Evolutionary conservation across 371 early-diverging fungal species (phyloP), one percentile per base, ranked within the genome.

Genomic region (Smittium culicis): DNA sequence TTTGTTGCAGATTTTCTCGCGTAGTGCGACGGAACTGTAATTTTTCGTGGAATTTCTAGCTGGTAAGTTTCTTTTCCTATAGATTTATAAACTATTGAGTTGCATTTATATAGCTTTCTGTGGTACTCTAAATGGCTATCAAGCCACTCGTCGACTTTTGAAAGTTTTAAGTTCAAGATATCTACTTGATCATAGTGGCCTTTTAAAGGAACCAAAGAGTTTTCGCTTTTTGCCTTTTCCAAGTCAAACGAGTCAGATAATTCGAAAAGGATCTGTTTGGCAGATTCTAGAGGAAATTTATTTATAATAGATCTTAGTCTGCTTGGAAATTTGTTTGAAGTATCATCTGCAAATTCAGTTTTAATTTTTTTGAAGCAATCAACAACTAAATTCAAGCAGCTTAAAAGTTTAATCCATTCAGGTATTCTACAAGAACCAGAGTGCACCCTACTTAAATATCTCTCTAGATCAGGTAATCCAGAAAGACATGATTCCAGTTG

Each of bases 31-130:
- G 98, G 97, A 14, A 93, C 90, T 29, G 84, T 80, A 54, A 89
- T 78, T 54, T 75, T 81, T 57, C 82, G 80, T 0, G 97, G 90
- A 1, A 93, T 83, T 73, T 99, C 98, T 20, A 99, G 73, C 78
- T 93, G 94, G 76, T 90, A 94, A 11, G 91, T 82, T 71, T 99
- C 99, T 74, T 98, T 99, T 30, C 95, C 95, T 61, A 96, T 73
- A 79, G 95, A 86, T 70, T 86, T 89, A 80, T 89, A 99, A 1
- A 71, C 71, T 33, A 76, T 72, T 68, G 71, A 72, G 0, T 74
- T 54, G 45, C 80, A 88, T 80, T 81, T 82, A 59, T 92, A 72
- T 56, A 79, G 72, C 61, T 74, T 77, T 67, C 87, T 83, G 27
- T 79, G 79, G 34, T 84, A 81, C n/a, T 71, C 68, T 54, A 93